Evolutionary conservation across 1,284 basidiomycete species (phyloP).

Genomic region (Sparassis latifolia): DNA sequence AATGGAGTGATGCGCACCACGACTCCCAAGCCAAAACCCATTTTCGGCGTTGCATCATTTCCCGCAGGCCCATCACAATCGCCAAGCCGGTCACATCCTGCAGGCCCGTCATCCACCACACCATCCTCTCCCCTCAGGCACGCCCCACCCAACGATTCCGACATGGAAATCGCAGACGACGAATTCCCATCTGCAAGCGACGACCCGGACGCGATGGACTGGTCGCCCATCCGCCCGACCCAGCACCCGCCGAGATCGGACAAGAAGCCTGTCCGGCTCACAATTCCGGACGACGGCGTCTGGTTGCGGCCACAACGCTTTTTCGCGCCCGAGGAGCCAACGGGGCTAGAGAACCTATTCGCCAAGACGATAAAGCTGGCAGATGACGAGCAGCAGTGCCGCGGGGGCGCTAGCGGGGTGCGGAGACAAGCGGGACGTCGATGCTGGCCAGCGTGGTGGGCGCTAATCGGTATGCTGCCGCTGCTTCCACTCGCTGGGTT

Average conservation of each 20-base stretch:
- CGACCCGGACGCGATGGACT: conserved; percentile 61
- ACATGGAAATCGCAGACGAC: conserved; percentile 24
- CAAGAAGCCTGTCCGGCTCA: background rate
- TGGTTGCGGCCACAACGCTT: conserved; percentile 67
- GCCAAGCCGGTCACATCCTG: too few relatives aligned
- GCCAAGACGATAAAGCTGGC: conserved; percentile 43
- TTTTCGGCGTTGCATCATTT: conserved; percentile 65
- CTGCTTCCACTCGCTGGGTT: too few relatives aligned
- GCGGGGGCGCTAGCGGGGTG: background rate
- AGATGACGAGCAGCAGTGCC: conserved; percentile 14
- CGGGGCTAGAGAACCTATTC: conserved; percentile 70
- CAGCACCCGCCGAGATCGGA: background rate
- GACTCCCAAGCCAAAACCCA: conserved; percentile 30
- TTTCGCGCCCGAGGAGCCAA: conserved; percentile 70
- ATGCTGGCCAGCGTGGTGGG: too few relatives aligned
- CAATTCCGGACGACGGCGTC: conserved; percentile 26
- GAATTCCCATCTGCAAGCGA: conserved; percentile 8
- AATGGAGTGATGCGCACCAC: conserved; percentile 41
- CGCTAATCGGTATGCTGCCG: too few relatives aligned
- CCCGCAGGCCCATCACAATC: conserved; percentile 3
- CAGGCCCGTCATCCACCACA: conserved; percentile 16
- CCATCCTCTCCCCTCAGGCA: conserved; percentile 8
- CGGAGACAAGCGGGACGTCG: background rate
- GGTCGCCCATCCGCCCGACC: conserved; percentile 48
- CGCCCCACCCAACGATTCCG: conserved; percentile 12